These are phyloP conservation scores for Solanum dulcamara DNA, from an alignment of 257 asterid genomes.

Conservation along the genomic window DNA sequence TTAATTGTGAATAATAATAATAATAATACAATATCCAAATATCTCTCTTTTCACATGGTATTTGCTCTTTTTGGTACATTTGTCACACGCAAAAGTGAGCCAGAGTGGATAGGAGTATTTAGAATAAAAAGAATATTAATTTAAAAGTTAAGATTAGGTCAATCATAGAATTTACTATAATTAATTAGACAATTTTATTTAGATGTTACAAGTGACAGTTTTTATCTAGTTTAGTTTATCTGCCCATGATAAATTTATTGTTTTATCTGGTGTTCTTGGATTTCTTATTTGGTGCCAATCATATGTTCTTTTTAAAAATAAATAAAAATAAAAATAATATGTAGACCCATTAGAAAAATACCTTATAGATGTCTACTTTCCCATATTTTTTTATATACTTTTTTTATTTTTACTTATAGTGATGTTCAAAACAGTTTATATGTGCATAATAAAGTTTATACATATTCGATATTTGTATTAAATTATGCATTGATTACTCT, in stretches of 20 bases:
- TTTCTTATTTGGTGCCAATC: background rate
- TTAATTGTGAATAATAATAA: background rate
- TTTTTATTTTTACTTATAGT: background rate
- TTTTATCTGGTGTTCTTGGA: background rate
- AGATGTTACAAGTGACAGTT: background rate
- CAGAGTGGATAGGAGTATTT: background rate
- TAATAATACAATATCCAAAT: background rate
- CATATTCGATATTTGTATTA: background rate
- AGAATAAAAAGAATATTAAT: background rate
- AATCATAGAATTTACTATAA: background rate
- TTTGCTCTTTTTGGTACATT: slow-evolving; percentile 1
- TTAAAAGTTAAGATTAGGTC: background rate
- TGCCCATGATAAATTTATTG: background rate
- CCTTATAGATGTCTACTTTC: background rate
- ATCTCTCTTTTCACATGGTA: slow-evolving; percentile 2
- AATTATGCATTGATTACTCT: background rate
- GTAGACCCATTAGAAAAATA: no score
- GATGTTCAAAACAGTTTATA: background rate
- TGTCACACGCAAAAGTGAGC: slow-evolving; percentile 2
- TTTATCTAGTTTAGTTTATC: background rate
- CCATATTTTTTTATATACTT: background rate
- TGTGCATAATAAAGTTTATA: background rate
- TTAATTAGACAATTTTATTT: background rate
- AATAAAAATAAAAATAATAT: background rate
- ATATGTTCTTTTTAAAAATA: background rate